Base-by-base conservation (phyloP, 495 filamentous ascomycete species). In the Friedmanniomyces endolithicus region DNA sequence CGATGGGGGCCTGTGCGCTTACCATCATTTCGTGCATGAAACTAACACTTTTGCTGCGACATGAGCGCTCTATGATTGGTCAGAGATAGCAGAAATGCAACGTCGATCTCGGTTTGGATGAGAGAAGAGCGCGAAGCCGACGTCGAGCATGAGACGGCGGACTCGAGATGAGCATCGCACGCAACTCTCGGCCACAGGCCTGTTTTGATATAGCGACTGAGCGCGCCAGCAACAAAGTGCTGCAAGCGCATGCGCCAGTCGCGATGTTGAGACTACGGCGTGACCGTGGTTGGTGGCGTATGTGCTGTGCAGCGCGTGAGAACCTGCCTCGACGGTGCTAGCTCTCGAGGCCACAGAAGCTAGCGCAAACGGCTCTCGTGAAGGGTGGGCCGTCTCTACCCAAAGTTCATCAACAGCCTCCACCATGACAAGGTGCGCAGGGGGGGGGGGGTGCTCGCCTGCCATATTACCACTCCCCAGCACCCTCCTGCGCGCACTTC, bases 291-390 rank as follows among this genome's bases (percentile, higher is more conserved):
- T 22, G 44, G 44, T 47, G 44, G 44, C 44, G 44, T 27, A 6
- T 2, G 8, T 47, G 20, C 24, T 47, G 44, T 20, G 6, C 24
- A 52, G 49, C 49, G 35, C 35, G 49, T 41, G 49, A 52, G 33
- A 29, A 41, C 14, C 35, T 52, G 49, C 49, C 49, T 24, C 25
- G 20, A 24, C 19, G 33, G 49, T 39, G 6, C 49, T 52, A 52
- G 49, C 31, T 11, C 23, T 12, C 4, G 25, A 11, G 47, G 47
- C 24, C 47, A 12, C n/a, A n/a, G n/a, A n/a, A n/a, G n/a, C n/a
- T 12, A 47, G 44, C 47, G 24, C 31, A 11, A 52, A 52, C 49
- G 49, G 49, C 49, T 52, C 49, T 52, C 49, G 49, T 52, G 49
- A 39, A 41, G 44, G 2, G 48, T 52, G 49, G 49, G 49, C 24